phyloP scores from a whole-genome alignment of 2,329 filamentous ascomycete genomes.

The Ploettnerulaceae sp. region DNA sequence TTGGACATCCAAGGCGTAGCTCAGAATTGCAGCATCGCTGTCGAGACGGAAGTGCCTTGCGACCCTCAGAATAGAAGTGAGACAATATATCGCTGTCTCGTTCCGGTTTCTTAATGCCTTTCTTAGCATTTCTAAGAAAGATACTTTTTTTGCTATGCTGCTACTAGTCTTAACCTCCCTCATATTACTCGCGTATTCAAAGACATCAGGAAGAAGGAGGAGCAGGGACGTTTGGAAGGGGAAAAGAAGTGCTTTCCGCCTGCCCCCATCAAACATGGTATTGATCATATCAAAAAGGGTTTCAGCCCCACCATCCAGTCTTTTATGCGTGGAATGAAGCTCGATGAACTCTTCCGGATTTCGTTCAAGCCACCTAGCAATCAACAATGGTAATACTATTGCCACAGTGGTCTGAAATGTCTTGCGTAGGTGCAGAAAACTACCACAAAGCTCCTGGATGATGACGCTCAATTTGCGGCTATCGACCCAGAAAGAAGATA shows the following conservation, averaged over 20 bases:
- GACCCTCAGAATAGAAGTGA: constrained; percentile 57
- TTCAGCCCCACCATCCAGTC: constrained; percentile 61
- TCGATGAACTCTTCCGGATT: constrained; percentile 61
- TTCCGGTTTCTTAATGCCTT: constrained; percentile 61
- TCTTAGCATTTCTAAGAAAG: constrained; percentile 57
- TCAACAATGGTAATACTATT: constrained; percentile 56
- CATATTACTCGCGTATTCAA: constrained; percentile 64
- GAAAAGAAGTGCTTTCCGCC: constrained; percentile 51
- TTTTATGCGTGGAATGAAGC: constrained; percentile 54
- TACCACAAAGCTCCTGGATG: constrained; percentile 62
- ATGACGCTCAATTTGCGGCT: constrained; percentile 54
- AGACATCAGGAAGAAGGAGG: constrained; percentile 62
- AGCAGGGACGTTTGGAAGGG: constrained; percentile 59
- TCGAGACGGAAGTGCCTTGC: constrained; percentile 60
- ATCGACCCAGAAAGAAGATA: constrained; percentile 63
- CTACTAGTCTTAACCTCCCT: constrained; percentile 54
- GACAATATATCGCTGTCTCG: constrained; percentile 61
- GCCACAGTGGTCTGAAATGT: constrained; percentile 60
- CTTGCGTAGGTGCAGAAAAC: constrained; percentile 61
- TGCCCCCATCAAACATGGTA: constrained; percentile 53
- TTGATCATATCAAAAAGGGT: constrained; percentile 66
- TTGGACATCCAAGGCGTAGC: constrained; percentile 65
- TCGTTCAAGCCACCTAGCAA: constrained; percentile 61
- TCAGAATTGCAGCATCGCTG: constrained; percentile 53
- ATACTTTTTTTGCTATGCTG: constrained; percentile 60